Conservation (phyloP, 306 rosid genomes). For the Gillenia trifoliata region DNA sequence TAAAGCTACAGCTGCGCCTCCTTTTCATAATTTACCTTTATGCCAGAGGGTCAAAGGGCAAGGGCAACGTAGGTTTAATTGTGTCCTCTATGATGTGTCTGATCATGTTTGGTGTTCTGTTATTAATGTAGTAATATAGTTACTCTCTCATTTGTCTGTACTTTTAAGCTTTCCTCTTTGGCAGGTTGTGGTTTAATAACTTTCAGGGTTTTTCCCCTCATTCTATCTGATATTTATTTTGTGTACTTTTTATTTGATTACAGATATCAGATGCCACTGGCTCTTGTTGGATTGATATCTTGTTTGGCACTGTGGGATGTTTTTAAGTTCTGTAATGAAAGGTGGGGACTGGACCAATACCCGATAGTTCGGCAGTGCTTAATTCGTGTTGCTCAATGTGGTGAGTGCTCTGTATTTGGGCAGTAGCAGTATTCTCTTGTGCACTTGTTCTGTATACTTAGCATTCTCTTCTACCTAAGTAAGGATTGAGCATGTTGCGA, state of each 20-base stretch:
- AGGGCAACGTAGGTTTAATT: not conserved
- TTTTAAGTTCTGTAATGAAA: conserved; percentile 56
- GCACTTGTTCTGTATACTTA: not conserved
- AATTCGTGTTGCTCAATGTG: conserved; percentile 70
- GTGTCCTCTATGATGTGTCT: not conserved
- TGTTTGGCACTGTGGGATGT: conserved; percentile 82
- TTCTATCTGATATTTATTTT: conserved; percentile 18
- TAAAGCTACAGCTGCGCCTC: not conserved
- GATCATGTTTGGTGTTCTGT: not conserved
- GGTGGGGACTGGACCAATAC: conserved; percentile 62
- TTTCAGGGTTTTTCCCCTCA: not conserved
- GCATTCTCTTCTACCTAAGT: not conserved
- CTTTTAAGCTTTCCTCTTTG: not conserved
- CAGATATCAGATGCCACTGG: conserved; percentile 90
- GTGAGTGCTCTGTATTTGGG: conserved; percentile 38
- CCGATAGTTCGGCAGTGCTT: conserved; percentile 55
- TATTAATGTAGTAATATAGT: not conserved
- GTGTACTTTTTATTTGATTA: conserved; percentile 19
- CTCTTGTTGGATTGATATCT: conserved; percentile 73
- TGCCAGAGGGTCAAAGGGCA: not conserved
- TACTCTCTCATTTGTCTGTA: not conserved
- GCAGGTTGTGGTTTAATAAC: not conserved
- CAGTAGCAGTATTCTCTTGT: not conserved
- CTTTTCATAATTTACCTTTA: not conserved
- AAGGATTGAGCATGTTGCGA: not conserved